phyloP scores from a whole-genome alignment of 2,329 filamentous ascomycete species.

The Intubia oerlemansii region DNA sequence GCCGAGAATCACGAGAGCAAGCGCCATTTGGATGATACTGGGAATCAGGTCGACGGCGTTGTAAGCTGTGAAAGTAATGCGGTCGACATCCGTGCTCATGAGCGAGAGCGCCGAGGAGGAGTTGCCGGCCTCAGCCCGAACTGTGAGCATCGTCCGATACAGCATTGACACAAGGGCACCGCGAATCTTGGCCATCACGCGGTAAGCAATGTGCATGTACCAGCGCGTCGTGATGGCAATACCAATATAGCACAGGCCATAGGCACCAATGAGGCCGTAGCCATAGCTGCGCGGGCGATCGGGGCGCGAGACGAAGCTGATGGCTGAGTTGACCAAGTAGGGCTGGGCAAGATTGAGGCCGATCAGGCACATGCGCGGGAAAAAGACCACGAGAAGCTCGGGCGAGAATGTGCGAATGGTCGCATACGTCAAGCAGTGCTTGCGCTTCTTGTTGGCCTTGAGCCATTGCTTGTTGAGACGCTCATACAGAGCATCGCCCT shows the following conservation, averaged over 20 bases:
- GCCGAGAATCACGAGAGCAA: too few relatives aligned
- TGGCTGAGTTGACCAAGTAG: slow-evolving; percentile 5
- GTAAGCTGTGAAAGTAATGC: too few relatives aligned
- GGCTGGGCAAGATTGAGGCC: slow-evolving; percentile 6
- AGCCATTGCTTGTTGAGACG: too few relatives aligned
- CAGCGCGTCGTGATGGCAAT: slow-evolving; percentile 6
- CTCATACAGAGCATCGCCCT: slow-evolving; percentile 1
- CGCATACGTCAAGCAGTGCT: slow-evolving; percentile 5
- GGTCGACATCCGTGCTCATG: slow-evolving; percentile 7
- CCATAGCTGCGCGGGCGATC: slow-evolving; percentile 2
- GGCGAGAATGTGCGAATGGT: slow-evolving; percentile 2
- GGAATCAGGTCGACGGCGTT: too few relatives aligned
- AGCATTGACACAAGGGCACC: slow-evolving; percentile 5
- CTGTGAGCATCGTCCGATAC: slow-evolving; percentile 6
- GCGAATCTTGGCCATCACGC: slow-evolving; percentile 5
- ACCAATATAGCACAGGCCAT: slow-evolving; percentile 3
- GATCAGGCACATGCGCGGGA: slow-evolving; percentile 4
- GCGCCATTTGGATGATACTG: too few relatives aligned
- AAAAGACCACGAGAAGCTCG: slow-evolving; percentile 3
- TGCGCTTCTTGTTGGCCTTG: too few relatives aligned
- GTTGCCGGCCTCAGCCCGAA: slow-evolving; percentile 5
- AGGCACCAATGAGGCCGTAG: slow-evolving; percentile 8
- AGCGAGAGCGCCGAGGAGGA: slow-evolving; percentile 5
- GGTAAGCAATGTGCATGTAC: slow-evolving; percentile 6
- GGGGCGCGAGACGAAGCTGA: slow-evolving; percentile 2